Percentiles rank a stretch among this genome's conserved stretches.
Conservation (phyloP, 805 yeast genomes). For the Gaillardinia entomophila region DNA sequence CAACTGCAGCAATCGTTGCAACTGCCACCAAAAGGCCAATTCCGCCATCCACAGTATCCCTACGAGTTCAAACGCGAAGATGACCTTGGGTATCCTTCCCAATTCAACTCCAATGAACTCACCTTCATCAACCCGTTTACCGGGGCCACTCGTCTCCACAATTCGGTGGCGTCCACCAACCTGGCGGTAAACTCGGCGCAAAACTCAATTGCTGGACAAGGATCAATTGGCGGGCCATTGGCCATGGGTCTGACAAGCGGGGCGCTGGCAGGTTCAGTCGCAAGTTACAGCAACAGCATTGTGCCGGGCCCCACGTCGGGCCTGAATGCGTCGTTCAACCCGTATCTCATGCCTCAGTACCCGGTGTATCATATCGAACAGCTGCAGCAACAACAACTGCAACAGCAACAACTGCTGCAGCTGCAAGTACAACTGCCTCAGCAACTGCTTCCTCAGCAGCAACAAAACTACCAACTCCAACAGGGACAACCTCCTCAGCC, state of each 20-base stretch:
- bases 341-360: constrained; percentile 1
- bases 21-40: constrained; percentile 2
- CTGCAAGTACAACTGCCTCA: too few species aligned
- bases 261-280: constrained; percentile 1
- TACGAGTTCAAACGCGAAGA: constrained; percentile 7
- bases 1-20: constrained; percentile 7
- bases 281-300: background rate
- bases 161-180: background rate
- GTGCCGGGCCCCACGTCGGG: background rate
- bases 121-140: constrained; percentile 17
- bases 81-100: too few species aligned
- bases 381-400: constrained; percentile 1
- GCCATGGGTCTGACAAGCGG: too few species aligned
- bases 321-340: constrained; percentile 1
- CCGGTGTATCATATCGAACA: too few species aligned
- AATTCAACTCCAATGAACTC: constrained; percentile 9
- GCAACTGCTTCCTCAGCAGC: constrained; percentile 1
- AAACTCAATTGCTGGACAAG: constrained; percentile 1
- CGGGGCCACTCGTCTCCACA: constrained; percentile 6
- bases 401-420: constrained; percentile 2
- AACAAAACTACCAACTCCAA: background rate
- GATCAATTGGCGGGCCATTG: constrained; percentile 1
- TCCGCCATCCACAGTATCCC: background rate
- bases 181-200: constrained; percentile 1
- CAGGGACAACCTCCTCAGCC: constrained; percentile 2